Base-by-base conservation (phyloP, 2,329 filamentous ascomycete genomes). In the Hawksworthiomyces lignivorus region DNA sequence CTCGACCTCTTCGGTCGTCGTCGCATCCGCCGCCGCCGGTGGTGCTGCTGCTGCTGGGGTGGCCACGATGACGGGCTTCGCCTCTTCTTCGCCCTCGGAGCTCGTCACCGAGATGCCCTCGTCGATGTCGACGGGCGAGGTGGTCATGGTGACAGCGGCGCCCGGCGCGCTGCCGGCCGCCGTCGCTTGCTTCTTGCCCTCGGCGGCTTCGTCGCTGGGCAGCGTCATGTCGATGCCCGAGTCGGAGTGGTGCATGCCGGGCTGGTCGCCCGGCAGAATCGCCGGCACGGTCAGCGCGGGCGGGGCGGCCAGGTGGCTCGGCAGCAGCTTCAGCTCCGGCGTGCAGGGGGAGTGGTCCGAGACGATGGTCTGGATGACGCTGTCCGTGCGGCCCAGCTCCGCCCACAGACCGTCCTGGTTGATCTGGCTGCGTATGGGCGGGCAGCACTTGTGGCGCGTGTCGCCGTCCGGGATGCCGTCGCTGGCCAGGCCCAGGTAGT, bases 301-400 rank as follows among this genome's bases (percentile, higher is more conserved):
- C 5, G 38, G 39, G 9, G 39, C 29, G 2, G 43, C 59, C 10
- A 92, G 70, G 51, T 82, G 75, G 1, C 72, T 62, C 0, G 90
- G 89, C 0, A 96, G 75, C 15, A 94, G 75, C 63, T 98, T 98
- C 41, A 98, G 74, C 57, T 95, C 82, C 0, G 92, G 90, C 4
- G 92, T 97, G 69, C 92, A 97, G 6, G 92, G 92, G 5, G 87
- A 94, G 69, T 98, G 92, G 58, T 97, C 92, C 0, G 85, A 94
- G 3, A 98, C 92, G 22, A 98, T 76, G 1, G 92, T 97, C 56
- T 80, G 77, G 61, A 98, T 89, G 50, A 94, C 87, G 9, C 87
- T 87, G 54, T 89, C 80, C 27, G 45, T 52, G 7, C 71, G 69
- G 26, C 71, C 67, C 8, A 98, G 69, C 62, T 97, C 92, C 7